These are phyloP conservation scores for Aspergillus sp. DNA, from an alignment of 2,329 filamentous ascomycete genomes.

Conservation along the genomic window DNA sequence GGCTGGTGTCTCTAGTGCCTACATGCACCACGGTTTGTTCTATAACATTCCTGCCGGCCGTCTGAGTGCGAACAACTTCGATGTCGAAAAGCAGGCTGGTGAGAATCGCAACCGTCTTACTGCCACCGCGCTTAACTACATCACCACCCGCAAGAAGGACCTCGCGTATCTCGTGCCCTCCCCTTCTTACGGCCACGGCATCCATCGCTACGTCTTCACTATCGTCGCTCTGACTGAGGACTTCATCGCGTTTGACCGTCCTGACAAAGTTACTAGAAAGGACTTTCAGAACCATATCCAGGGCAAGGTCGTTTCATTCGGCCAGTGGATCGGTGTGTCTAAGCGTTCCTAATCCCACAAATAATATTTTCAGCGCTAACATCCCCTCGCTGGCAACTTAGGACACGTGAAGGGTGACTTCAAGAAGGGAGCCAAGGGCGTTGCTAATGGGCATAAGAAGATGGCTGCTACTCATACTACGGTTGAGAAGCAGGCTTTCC, in stretches of 20 bases:
- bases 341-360: too few relatives aligned
- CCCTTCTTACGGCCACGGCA: conserved; percentile 23
- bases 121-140: conserved; percentile 20
- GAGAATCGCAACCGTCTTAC: conserved; percentile 11
- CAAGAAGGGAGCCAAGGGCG: too few relatives aligned
- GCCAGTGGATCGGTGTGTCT: conserved; percentile 24
- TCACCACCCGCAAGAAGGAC: conserved; percentile 16
- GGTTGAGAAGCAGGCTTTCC: too few relatives aligned
- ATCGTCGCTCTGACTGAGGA: conserved; percentile 19
- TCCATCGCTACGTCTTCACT: conserved; percentile 27
- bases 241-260: conserved; percentile 11
- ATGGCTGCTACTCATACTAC: too few relatives aligned
- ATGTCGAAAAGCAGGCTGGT: conserved; percentile 9
- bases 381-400: too few relatives aligned
- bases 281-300: conserved; percentile 20
- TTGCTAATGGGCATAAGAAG: too few relatives aligned
- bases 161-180: conserved; percentile 19
- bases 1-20: conserved; percentile 12
- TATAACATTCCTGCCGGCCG: conserved; percentile 22
- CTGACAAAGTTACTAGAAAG: conserved; percentile 16
- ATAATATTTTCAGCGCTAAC: too few relatives aligned
- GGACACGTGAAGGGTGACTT: too few relatives aligned
- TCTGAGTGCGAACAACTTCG: conserved; percentile 8
- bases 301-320: conserved; percentile 26
- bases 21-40: conserved; percentile 21